Conservation (phyloP, 768 basidiomycete species). For the Paxillus involutus region DNA sequence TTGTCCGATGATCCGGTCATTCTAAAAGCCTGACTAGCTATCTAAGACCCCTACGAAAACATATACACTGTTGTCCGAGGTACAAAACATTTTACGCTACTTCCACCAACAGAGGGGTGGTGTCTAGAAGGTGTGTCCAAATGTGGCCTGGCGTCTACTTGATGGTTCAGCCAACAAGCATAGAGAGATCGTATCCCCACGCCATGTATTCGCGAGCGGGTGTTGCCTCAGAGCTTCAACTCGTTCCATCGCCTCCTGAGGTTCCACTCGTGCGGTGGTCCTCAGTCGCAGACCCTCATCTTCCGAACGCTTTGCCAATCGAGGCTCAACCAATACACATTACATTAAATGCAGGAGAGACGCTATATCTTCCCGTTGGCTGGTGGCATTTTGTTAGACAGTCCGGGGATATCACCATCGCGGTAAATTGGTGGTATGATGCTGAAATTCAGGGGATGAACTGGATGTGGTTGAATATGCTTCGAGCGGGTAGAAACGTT, state of each 20-base stretch:
- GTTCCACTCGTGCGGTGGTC: slow-evolving; percentile 75
- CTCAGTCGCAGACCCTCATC: slow-evolving; percentile 61
- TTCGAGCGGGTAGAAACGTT: slow-evolving; percentile 46
- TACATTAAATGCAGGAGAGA: slow-evolving; percentile 69
- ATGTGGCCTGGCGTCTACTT: neutral
- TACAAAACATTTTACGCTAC: slow-evolving; percentile 78
- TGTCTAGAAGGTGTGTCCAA: slow-evolving; percentile 66
- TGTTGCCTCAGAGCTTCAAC: slow-evolving; percentile 20
- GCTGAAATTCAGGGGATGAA: slow-evolving; percentile 68
- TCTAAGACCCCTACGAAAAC: slow-evolving; percentile 87
- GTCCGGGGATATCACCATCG: slow-evolving; percentile 57
- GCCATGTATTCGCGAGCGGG: slow-evolving; percentile 54
- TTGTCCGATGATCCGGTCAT: neutral
- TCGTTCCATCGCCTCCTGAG: slow-evolving; percentile 31
- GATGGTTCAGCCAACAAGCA: slow-evolving; percentile 9
- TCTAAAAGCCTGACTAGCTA: neutral
- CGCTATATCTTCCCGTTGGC: slow-evolving; percentile 85
- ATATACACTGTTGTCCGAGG: slow-evolving; percentile 88
- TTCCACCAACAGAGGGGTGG: slow-evolving; percentile 90
- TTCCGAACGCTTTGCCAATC: slow-evolving; percentile 43
- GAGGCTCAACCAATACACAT: slow-evolving; percentile 67
- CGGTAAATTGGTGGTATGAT: slow-evolving; percentile 91
- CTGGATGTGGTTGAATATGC: slow-evolving; percentile 67
- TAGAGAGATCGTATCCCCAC: slow-evolving; percentile 65
- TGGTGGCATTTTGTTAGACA: slow-evolving; percentile 96